Base-by-base conservation (phyloP, 108 stramenopile genomes). In the Nannochloropsis oceanica region DNA sequence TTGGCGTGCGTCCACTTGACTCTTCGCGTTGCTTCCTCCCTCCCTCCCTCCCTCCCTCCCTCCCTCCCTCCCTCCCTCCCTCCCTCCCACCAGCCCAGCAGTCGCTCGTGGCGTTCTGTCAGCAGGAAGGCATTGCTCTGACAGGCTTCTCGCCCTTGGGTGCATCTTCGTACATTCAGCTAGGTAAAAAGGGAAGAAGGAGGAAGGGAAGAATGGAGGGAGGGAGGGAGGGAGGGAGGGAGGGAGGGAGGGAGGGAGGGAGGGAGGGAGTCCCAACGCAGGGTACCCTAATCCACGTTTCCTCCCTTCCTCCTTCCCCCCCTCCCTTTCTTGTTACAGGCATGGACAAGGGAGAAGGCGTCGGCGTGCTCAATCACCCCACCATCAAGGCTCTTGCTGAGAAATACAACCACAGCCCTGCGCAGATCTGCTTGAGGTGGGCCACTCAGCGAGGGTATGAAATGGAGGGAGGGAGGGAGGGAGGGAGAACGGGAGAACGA, bases 81-180 rank as follows among this genome's bases (percentile, higher is more conserved):
- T n/a, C n/a, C n/a, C n/a, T n/a, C n/a, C n/a, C n/a, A n/a, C n/a
- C n/a, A n/a, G n/a, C n/a, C n/a, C n/a, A n/a, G n/a, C n/a, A n/a
- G n/a, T n/a, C n/a, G n/a, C n/a, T n/a, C n/a, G n/a, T n/a, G n/a
- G n/a, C n/a, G n/a, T n/a, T n/a, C n/a, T n/a, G n/a, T n/a, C n/a
- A n/a, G n/a, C n/a, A n/a, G n/a, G n/a, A n/a, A n/a, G n/a, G n/a
- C n/a, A n/a, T n/a, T n/a, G n/a, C n/a, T n/a, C n/a, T n/a, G n/a
- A n/a, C n/a, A n/a, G n/a, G n/a, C n/a, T n/a, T n/a, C n/a, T n/a
- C n/a, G n/a, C n/a, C n/a, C n/a, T n/a, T n/a, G n/a, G n/a, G n/a
- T n/a, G n/a, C n/a, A n/a, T n/a, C n/a, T n/a, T 87, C 94, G 93
- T 84, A 95, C 97, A 42, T 95, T 94, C 88, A 95, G 96, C 86